Base-by-base conservation (phyloP, 1,139 yeast species). In the Magnusiomyces tetraspermus region DNA sequence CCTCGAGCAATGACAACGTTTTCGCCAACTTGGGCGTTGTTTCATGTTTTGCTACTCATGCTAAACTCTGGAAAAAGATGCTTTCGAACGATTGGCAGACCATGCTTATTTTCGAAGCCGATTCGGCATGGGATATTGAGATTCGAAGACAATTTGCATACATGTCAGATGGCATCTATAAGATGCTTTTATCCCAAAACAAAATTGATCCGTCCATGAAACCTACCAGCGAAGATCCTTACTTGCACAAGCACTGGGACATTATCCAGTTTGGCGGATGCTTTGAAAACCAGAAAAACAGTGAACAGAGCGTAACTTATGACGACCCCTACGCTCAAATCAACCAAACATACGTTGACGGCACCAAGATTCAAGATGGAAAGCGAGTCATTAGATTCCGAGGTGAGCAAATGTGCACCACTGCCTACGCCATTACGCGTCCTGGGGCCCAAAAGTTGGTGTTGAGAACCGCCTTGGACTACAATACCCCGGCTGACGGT, bases 201-300 rank as follows among this genome's bases (percentile, higher is more conserved):
- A 15, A 44, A 17, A 24, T n/a, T 15, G 28, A 28, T 10, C 51
- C 49, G 8, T 28, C 38, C 2, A 28, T 44, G 3, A 33, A 33
- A 33, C 52, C 50, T 11, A 36, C 48, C 3, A 50, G 3, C 10
- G 24, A 48, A 2, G 55, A 53, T 23, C 55, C 55, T 2, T 53
- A 51, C 23, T 22, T 46, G 37, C 22, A 13, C 21, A 26, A 31
- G 2, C 23, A 53, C 17, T 53, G 54, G 55, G 55, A 53, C n/a
- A 21, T 53, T 40, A 13, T 53, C 15, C 48, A 42, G 23, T 44
- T 53, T 24, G 55, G 55, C 37, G 37, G 50, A 21, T 49, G 51
- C 41, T 26, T 17, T 10, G 51, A 42, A 24, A 40, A 28, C 23
- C 3, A 44, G 24, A 22, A 23, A 13, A 37, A 31, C 24, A 41